Evolutionary conservation across 768 basidiomycete genomes (phyloP), one percentile per base, ranked within the genome.

Genomic region (Megacollybia marginata): DNA sequence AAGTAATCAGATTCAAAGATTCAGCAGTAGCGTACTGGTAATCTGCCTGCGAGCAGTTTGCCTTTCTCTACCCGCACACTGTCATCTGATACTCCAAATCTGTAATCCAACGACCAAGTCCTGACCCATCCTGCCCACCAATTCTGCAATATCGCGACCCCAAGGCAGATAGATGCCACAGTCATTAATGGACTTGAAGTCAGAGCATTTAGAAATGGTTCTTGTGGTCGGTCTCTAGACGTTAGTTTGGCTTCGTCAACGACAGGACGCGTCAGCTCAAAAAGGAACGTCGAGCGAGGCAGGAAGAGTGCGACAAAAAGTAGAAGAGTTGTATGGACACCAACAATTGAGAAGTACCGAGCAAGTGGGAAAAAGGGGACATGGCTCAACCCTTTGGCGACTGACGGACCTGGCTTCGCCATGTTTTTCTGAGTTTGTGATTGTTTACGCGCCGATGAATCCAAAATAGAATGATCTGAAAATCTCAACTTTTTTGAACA

Each of bases 61-160:
- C 62, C 64, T 52, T 65, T 73, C 40, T 76, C 69, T n/a, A 73
- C 51, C 52, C 62, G 68, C 49, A 66, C 68, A 53, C 77, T 70
- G 12, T 69, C 69, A 33, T 71, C 63, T 3, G 72, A 63, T 8
- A 73, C 73, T 32, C 71, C 62, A 34, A 70, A 51, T 0, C 62
- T 54, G 42, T 69, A 65, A 15, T 71, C 70, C 12, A 76, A 70
- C 60, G 69, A 74, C 85, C 83, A 87, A 19, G 66, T 58, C 51
- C 80, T 69, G 55, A 89, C 59, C 72, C 79, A 83, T 3, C 76
- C 76, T 1, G 76, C 82, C 86, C 88, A 92, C 82, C 84, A 88
- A 9, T 68, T 66, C 57, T 85, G 75, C 33, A 87, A 59, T 2
- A 86, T 51, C 4, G 62, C 55, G 1, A 75, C 71, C 1, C 88